Percentiles rank a stretch among this genome's conserved stretches.
These are phyloP conservation scores for Teratosphaeria pseudoeucalypti DNA, from an alignment of 2,329 filamentous ascomycete species.

Conservation along the genomic window DNA sequence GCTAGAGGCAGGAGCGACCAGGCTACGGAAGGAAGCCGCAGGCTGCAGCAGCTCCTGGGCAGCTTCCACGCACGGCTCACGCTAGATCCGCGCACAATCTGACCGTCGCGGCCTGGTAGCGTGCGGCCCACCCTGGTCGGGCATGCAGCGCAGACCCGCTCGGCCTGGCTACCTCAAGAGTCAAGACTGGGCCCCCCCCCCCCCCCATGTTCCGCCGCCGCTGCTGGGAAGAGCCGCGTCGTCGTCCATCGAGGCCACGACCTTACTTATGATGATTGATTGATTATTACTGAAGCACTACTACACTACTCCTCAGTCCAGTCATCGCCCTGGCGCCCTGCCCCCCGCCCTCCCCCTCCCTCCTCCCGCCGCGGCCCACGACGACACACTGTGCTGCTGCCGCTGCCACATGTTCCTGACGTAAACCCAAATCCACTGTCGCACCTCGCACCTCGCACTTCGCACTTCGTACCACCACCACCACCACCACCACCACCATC, in stretches of 20 bases:
- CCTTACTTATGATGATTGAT: too few relatives aligned
- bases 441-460: not conserved
- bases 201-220: not conserved
- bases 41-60: not conserved
- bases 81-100: constrained; percentile 1
- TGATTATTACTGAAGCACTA: too few relatives aligned
- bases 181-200: too few relatives aligned
- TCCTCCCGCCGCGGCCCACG: too few relatives aligned
- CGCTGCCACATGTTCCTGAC: not conserved
- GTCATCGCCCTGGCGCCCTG: too few relatives aligned
- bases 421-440: not conserved
- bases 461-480: too few relatives aligned
- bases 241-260: not conserved
- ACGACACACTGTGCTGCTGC: not conserved
- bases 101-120: not conserved
- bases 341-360: too few relatives aligned
- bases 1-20: not conserved
- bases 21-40: not conserved
- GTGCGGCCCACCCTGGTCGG: not conserved
- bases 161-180: not conserved
- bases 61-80: not conserved
- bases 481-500: too few relatives aligned
- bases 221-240: not conserved
- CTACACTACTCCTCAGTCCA: too few relatives aligned
- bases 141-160: not conserved